These are phyloP conservation scores for Asterophora lycoperdoides DNA, from an alignment of 768 basidiomycete genomes.

Conservation along the genomic window DNA sequence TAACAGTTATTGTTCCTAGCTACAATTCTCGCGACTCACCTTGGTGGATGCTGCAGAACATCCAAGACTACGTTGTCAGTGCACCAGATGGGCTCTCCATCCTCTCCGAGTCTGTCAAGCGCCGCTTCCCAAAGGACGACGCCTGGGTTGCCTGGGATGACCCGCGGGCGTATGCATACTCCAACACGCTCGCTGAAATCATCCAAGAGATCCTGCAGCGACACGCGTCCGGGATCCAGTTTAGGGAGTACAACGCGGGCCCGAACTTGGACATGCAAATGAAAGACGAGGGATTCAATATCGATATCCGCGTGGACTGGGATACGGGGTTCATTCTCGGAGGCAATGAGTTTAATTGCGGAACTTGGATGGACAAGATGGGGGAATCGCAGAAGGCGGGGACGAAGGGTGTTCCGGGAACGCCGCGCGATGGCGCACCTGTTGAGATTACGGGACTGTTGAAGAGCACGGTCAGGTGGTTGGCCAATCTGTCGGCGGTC, in stretches of 20 bases:
- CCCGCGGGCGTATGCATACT: conserved; percentile 72
- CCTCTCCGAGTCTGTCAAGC: conserved; percentile 75
- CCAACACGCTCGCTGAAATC: conserved; percentile 85
- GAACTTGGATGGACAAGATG: conserved; percentile 99
- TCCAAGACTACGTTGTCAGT: conserved; percentile 85
- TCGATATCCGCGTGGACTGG: conserved; percentile 96
- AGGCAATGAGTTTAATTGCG: conserved; percentile 82
- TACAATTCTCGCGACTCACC: conserved; percentile 98
- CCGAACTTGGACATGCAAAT: conserved; percentile 98
- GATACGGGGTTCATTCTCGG: conserved; percentile 85
- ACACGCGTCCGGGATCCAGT: conserved; percentile 87
- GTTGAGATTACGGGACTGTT: conserved; percentile 92
- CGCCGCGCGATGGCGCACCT: conserved; percentile 93
- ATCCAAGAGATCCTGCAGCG: conserved; percentile 96
- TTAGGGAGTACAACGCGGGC: conserved; percentile 96
- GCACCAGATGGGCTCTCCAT: conserved; percentile 83
- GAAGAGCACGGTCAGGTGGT: conserved; percentile 91
- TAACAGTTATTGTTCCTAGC: conserved; percentile 29
- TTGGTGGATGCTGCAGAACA: conserved; percentile 99
- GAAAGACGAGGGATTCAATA: conserved; percentile 88
- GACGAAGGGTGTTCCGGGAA: conserved; percentile 93
- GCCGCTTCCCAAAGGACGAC: conserved; percentile 94
- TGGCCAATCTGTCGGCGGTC: conserved; percentile 57
- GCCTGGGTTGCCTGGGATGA: conserved; percentile 94
- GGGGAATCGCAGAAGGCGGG: conserved; percentile 89